These are phyloP conservation scores for Crithidia expoeki DNA, from an alignment of 208 protist genomes.

Conservation along the genomic window DNA sequence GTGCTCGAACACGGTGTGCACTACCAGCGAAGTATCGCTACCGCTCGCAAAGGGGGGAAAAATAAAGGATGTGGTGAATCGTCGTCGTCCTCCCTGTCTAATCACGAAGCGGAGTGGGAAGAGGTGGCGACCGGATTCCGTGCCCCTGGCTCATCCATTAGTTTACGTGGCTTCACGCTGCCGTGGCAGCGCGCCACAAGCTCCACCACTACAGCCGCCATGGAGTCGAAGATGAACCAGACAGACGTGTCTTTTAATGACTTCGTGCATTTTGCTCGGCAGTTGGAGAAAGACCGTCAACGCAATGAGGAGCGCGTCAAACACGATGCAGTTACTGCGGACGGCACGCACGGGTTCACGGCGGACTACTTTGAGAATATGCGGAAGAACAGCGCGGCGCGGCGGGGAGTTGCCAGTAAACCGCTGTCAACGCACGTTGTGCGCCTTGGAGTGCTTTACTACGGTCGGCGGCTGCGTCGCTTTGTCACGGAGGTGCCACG, in stretches of 20 bases:
- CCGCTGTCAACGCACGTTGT: constrained; percentile 8
- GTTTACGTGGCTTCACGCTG: constrained; percentile 56
- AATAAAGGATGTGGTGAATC: background rate
- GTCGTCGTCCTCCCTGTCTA: background rate
- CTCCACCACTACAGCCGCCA: constrained; percentile 19
- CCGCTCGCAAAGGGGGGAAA: background rate
- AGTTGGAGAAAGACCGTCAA: constrained; percentile 34
- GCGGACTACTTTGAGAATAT: constrained; percentile 64
- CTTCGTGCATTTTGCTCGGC: constrained; percentile 47
- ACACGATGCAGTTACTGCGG: constrained; percentile 33
- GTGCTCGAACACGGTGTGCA: constrained; percentile 59
- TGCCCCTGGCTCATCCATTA: constrained; percentile 64
- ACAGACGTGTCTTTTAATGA: constrained; percentile 35
- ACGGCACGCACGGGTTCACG: constrained; percentile 78
- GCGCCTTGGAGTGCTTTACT: constrained; percentile 35
- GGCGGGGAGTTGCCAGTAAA: background rate
- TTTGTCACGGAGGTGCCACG: constrained; percentile 25
- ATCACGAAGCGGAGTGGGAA: constrained; percentile 31
- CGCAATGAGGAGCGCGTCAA: constrained; percentile 38
- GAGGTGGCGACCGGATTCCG: constrained; percentile 54
- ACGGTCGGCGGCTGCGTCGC: constrained; percentile 19
- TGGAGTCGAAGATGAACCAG: constrained; percentile 35
- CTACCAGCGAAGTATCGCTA: background rate
- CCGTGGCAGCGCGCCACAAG: constrained; percentile 72
- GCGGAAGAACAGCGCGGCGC: constrained; percentile 14